phyloP scores from a whole-genome alignment of 805 yeast genomes.

The Saccharomycopsis schoenii region DNA sequence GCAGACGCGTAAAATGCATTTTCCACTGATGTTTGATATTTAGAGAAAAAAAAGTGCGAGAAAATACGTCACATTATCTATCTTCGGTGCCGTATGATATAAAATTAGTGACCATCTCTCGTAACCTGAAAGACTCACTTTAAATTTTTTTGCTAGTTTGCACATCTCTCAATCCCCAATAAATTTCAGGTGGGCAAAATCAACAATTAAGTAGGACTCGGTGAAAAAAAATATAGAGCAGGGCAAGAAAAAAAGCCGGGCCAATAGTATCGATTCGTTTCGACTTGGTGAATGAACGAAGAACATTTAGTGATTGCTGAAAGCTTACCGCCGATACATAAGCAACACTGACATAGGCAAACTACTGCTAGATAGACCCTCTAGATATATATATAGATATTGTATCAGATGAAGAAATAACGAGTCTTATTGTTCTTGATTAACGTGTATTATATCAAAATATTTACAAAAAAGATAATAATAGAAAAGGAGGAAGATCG shows the following conservation, averaged over 20 bases:
- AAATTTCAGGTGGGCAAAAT: not conserved
- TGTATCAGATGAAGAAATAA: not conserved
- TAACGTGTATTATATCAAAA: not conserved
- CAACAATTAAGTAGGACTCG: not conserved
- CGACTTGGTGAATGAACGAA: not conserved
- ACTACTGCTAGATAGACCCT: not conserved
- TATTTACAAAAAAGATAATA: too few species aligned
- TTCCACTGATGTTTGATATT: not conserved
- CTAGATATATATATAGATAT: not conserved
- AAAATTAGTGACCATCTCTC: not conserved
- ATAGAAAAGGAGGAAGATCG: not conserved
- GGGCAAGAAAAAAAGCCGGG: not conserved
- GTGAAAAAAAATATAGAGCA: not conserved
- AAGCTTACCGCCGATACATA: not conserved
- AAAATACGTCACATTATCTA: too few species aligned
- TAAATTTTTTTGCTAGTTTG: not conserved
- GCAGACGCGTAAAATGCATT: not conserved
- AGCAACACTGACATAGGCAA: not conserved
- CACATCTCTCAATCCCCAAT: not conserved
- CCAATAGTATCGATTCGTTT: not conserved
- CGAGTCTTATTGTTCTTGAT: not conserved
- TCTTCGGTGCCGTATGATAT: not conserved
- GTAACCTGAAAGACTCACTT: not conserved
- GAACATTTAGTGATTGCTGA: not conserved
- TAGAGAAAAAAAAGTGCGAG: not conserved